Evolutionary conservation across 164 flowering plant species (phyloP), one percentile per base, ranked within the genome.

Genomic region (grape (Vitis vinifera)): DNA sequence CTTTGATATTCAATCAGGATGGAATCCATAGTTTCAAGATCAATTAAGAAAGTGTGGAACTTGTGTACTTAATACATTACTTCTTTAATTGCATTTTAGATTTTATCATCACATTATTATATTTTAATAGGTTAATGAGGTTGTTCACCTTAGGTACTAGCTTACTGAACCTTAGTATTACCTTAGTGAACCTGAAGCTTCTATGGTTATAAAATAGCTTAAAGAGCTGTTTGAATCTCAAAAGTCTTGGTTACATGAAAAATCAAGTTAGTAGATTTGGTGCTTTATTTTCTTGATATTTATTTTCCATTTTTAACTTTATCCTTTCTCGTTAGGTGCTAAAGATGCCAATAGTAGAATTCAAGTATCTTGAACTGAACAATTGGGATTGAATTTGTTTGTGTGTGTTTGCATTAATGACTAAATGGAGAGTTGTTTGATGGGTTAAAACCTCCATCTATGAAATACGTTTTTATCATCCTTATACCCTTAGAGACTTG

Each of bases 101-200:
- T 23, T 0, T 23, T 1, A 23, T 23, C 27, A 23, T 23, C 0
- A 23, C 27, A 23, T 23, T 23, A 23, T 23, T 23, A 23, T 23
- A 0, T 23, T 23, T 23, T 23, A 23, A 23, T 23, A 23, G 1
- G 2, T 23, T 23, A 23, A 23, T 23, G 27, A 23, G 27, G 1
- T 23, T 1, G 2, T 23, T 23, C 2, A 0, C 2, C 27, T 23
- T 23, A 23, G 61, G 9, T 23, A 23, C 27, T 23, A 23, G 27
- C 27, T 23, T 23, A 1, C 19, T 23, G 27, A 23, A 23, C 27
- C 27, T 23, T 23, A 23, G 19, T 17, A 17, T 17, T 17, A 65
- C 44, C 62, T 17, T 74, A 95, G 93, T 78, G 83, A 88, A 4
- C 90, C 88, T 77, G 95, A 93, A 80, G 97, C 98, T 76, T 74